phyloP scores from a whole-genome alignment of 345 rosid genomes.

The Syzygium oleosum region DNA sequence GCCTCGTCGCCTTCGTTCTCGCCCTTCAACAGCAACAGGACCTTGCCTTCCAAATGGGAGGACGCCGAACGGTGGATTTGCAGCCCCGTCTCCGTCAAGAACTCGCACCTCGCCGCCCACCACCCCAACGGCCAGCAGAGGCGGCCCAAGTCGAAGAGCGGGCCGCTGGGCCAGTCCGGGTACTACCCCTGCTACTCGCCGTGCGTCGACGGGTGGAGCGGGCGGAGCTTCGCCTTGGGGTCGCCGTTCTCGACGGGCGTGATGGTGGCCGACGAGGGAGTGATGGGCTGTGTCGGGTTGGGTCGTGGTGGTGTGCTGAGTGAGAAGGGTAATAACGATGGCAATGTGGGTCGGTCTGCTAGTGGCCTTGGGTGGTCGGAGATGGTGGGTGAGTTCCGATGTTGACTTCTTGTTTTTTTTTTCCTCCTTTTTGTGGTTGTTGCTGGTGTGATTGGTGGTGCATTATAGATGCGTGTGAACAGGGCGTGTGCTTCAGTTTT shows the following conservation, averaged over 20 bases:
- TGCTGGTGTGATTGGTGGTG: background rate
- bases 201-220: slow-evolving; percentile 23
- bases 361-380: slow-evolving; percentile 42
- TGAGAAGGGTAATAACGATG: background rate
- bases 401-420: slow-evolving; percentile 7
- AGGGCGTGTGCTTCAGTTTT: background rate
- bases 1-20: slow-evolving; percentile 51
- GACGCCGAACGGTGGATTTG: slow-evolving; percentile 97
- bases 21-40: slow-evolving; percentile 74
- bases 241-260: slow-evolving; percentile 32
- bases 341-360: slow-evolving; percentile 17
- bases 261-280: slow-evolving; percentile 15
- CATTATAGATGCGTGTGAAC: background rate
- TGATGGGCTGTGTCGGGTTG: slow-evolving; percentile 6
- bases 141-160: slow-evolving; percentile 74
- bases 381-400: slow-evolving; percentile 40
- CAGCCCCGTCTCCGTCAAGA: slow-evolving; percentile 52
- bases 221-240: slow-evolving; percentile 15
- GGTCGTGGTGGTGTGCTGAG: slow-evolving; percentile 2
- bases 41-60: slow-evolving; percentile 94
- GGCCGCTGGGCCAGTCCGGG: slow-evolving; percentile 20
- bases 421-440: background rate
- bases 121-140: slow-evolving; percentile 29
- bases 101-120: background rate
- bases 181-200: background rate